Percentiles rank a stretch among this genome's conserved stretches.
Conservation (phyloP, 768 basidiomycete genomes). For the Glaciozyma antarctica region DNA sequence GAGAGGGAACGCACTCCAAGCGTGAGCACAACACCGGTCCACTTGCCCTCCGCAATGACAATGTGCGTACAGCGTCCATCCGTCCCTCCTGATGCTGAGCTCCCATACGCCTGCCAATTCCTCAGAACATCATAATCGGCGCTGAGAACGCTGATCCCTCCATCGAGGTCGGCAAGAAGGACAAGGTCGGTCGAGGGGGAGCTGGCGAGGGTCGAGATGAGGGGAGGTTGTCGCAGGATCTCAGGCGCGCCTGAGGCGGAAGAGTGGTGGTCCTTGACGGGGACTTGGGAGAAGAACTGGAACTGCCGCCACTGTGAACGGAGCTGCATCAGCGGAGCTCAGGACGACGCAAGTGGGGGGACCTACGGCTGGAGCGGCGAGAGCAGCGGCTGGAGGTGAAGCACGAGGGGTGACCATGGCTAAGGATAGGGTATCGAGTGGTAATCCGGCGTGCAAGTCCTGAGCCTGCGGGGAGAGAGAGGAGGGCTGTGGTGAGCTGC, state of each 20-base stretch:
- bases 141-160: slow-evolving; percentile 8
- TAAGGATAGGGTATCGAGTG: too few relatives aligned
- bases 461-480: too few relatives aligned
- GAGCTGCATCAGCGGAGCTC: background rate
- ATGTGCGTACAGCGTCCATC: slow-evolving; percentile 4
- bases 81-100: background rate
- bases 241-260: slow-evolving; percentile 63
- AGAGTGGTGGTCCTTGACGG: slow-evolving; percentile 59
- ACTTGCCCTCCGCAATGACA: slow-evolving; percentile 7
- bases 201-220: slow-evolving; percentile 18
- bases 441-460: too few relatives aligned
- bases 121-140: slow-evolving; percentile 5
- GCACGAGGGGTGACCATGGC: background rate
- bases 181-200: slow-evolving; percentile 4
- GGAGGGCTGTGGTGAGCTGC: too few relatives aligned
- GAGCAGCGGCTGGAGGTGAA: background rate
- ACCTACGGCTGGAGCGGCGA: slow-evolving; percentile 26
- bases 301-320: slow-evolving; percentile 72
- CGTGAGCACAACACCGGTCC: slow-evolving; percentile 67
- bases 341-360: background rate
- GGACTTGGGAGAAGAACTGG: slow-evolving; percentile 69
- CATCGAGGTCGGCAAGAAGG: slow-evolving; percentile 22
- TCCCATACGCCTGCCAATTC: slow-evolving; percentile 17
- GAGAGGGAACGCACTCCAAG: slow-evolving; percentile 56
- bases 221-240: slow-evolving; percentile 53